Percentiles rank a stretch among this genome's conserved stretches.
Evolutionary conservation across 164 flowering plant species (phyloP).

Genomic region (Vitis amurensis): DNA sequence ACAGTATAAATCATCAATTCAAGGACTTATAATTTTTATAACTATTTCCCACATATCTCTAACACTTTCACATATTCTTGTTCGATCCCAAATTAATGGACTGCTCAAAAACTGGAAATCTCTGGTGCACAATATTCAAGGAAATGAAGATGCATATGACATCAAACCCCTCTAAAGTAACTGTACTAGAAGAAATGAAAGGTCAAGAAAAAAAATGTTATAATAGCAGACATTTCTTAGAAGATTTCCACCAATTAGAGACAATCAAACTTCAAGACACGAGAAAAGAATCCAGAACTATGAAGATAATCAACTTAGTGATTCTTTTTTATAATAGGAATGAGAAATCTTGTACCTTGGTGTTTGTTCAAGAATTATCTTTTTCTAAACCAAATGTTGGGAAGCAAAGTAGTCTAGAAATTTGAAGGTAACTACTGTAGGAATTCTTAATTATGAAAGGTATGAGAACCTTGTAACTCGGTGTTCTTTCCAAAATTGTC

Average conservation of each 20-base stretch:
- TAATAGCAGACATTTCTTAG: not conserved
- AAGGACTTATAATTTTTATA: not conserved
- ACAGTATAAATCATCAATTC: not conserved
- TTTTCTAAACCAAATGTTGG: too few relatives aligned
- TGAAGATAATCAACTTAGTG: too few relatives aligned
- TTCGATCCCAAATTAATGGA: not conserved
- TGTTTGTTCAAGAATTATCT: too few relatives aligned
- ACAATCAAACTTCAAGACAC: not conserved
- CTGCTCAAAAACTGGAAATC: not conserved
- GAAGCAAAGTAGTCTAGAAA: not conserved
- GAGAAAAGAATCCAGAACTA: too few relatives aligned
- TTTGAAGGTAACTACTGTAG: not conserved
- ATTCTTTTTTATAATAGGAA: too few relatives aligned
- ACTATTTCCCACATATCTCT: not conserved
- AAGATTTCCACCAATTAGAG: not conserved
- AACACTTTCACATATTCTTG: not conserved
- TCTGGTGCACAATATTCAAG: not conserved
- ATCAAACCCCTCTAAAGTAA: not conserved
- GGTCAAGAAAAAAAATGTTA: not conserved
- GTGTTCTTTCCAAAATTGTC: constrained; percentile 42
- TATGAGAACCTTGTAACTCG: constrained; percentile 44
- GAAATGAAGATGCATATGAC: not conserved
- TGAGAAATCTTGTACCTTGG: too few relatives aligned
- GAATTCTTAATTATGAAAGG: not conserved
- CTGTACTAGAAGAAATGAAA: not conserved